phyloP scores from a whole-genome alignment of 2,329 filamentous ascomycete genomes.

The Coniochaeta sp. region DNA sequence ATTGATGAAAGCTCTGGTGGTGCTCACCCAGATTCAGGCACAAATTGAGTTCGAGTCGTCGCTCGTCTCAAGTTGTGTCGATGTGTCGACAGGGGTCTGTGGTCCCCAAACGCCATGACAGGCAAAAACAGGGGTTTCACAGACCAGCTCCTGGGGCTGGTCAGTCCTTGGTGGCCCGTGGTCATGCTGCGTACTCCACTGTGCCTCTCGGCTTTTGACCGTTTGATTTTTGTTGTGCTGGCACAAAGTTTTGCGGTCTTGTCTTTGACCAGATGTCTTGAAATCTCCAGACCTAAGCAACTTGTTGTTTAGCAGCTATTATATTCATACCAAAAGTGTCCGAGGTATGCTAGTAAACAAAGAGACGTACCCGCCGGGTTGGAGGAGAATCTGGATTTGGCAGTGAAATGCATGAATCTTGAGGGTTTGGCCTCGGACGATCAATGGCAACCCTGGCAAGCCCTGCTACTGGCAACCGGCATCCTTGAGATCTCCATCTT shows the following conservation, averaged over 20 bases:
- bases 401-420: slow-evolving; percentile 17
- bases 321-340: too few species aligned
- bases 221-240: neutral
- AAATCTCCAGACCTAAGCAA: neutral
- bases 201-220: neutral
- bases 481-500: neutral
- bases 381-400: neutral
- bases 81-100: slow-evolving; percentile 18
- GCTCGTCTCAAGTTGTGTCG: slow-evolving; percentile 34
- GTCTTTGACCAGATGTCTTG: too few species aligned
- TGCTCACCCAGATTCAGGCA: slow-evolving; percentile 23
- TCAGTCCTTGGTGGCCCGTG: slow-evolving; percentile 2
- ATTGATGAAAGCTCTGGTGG: neutral
- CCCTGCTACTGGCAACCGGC: neutral
- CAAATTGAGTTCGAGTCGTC: slow-evolving; percentile 21
- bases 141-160: slow-evolving; percentile 15
- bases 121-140: slow-evolving; percentile 12
- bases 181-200: neutral
- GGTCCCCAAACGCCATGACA: slow-evolving; percentile 25
- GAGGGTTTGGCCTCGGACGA: slow-evolving; percentile 30
- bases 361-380: neutral
- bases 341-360: neutral
- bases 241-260: slow-evolving; percentile 6
- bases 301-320: neutral
- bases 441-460: slow-evolving; percentile 21